Conservation (phyloP, 345 rosid genomes). For the Aegle marmelos region DNA sequence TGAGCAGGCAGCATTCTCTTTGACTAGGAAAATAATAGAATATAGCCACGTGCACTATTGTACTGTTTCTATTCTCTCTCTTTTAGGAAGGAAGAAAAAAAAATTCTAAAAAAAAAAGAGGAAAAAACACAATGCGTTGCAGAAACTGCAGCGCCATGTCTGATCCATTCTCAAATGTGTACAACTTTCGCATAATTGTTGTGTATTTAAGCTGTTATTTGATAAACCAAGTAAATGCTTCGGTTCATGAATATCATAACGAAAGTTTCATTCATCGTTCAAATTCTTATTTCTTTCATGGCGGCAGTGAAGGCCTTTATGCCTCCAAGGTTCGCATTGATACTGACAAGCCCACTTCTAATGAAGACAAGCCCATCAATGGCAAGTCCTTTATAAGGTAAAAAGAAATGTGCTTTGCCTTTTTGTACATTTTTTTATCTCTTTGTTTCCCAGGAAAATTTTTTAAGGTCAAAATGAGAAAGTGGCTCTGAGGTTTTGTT, state of each 20-base stretch:
- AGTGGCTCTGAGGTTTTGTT: background rate
- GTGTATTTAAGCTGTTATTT: slow-evolving; percentile 17
- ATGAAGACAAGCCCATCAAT: slow-evolving; percentile 29
- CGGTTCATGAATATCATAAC: slow-evolving; percentile 42
- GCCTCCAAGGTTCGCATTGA: slow-evolving; percentile 29
- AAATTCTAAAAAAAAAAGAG: background rate
- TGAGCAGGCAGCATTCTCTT: background rate
- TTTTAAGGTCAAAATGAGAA: background rate
- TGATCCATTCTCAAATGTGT: slow-evolving; percentile 21
- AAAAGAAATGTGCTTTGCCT: background rate
- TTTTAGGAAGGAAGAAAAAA: background rate
- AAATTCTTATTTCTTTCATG: slow-evolving; percentile 54
- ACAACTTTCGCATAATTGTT: background rate
- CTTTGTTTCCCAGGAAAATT: background rate
- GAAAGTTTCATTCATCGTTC: slow-evolving; percentile 40
- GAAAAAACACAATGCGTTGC: background rate
- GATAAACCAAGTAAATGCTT: slow-evolving; percentile 28
- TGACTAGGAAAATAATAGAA: background rate
- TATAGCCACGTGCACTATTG: background rate
- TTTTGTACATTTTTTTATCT: slow-evolving; percentile 3
- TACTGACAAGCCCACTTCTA: slow-evolving; percentile 1
- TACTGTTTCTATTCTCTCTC: background rate
- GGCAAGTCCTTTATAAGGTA: slow-evolving; percentile 52
- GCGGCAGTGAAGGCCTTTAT: slow-evolving; percentile 57
- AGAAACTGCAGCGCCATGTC: background rate